Percentiles rank a stretch among this genome's conserved stretches.
These are phyloP conservation scores for Boletus fagicola DNA, from an alignment of 768 basidiomycete genomes.

Conservation along the genomic window DNA sequence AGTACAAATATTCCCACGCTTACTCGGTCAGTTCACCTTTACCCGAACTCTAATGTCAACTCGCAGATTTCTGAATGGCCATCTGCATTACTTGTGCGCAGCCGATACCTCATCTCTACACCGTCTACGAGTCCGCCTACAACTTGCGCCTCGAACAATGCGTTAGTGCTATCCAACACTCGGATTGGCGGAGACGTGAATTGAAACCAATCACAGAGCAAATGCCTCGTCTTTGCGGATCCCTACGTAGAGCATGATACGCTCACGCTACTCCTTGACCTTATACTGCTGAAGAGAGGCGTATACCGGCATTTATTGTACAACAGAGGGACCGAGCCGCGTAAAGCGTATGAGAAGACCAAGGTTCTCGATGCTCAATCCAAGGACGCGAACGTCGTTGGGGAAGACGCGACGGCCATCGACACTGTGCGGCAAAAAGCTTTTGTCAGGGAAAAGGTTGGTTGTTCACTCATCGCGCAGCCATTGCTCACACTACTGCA, in stretches of 20 bases:
- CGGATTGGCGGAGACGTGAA: neutral
- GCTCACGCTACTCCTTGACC: conserved; percentile 70
- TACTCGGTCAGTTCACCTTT: neutral
- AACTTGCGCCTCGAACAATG: conserved; percentile 84
- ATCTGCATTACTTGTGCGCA: conserved; percentile 77
- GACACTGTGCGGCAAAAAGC: conserved; percentile 1
- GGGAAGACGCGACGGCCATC: neutral
- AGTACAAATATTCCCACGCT: conserved; percentile 9
- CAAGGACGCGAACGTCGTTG: neutral
- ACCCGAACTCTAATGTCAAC: too few relatives aligned
- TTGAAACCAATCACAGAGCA: conserved; percentile 39
- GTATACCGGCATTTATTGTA: conserved; percentile 82
- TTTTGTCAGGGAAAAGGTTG: conserved; percentile 30
- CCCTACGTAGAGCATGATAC: conserved; percentile 85
- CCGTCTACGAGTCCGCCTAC: conserved; percentile 73
- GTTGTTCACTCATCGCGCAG: neutral
- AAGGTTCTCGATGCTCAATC: neutral
- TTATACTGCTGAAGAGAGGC: conserved; percentile 77
- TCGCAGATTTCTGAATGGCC: conserved; percentile 49
- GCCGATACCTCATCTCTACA: conserved; percentile 69
- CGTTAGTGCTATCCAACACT: conserved; percentile 43
- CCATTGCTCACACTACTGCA: conserved; percentile 22
- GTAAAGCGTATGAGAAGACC: conserved; percentile 37
- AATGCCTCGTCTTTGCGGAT: conserved; percentile 71
- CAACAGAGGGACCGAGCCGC: conserved; percentile 70